Base-by-base conservation (phyloP, 306 rosid species). In the Psophocarpus tetragonolobus region DNA sequence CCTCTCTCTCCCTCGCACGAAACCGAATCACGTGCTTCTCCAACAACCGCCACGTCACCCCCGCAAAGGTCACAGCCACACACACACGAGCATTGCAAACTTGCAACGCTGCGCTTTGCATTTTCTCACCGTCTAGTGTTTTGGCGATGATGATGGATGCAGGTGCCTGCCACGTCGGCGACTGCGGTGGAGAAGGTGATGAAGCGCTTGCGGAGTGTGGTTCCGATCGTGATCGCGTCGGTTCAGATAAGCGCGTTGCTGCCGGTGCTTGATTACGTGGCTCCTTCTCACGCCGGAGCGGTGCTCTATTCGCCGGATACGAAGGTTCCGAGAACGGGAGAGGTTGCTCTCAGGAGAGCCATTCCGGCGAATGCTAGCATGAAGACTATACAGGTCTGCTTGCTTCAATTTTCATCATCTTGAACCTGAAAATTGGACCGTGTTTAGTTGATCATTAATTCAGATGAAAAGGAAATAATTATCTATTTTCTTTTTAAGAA, bases 241-340 rank as follows among this genome's bases (percentile, higher is more conserved):
- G 65, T 86, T 73, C 97, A 87, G 76, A 72, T 89, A 18, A 89
- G 87, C 50, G 71, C 87, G 57, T 84, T 88, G 61, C 39, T 91
- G 64, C 90, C 94, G 64, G 75, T 89, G 62, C 44, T 82, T 51
- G 85, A 86, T 74, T 71, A 80, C 26, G 83, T 73, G 89, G 84
- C 82, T 33, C 89, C 91, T 29, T 13, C 1, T 32, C 85, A 84
- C 53, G 94, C 94, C 7, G 75, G 29, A 21, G 96, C 91, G 6
- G 90, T 93, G 61, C 91, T 93, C 30, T 93, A 93, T 61, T 93
- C 98, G 24, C 98, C 98, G 2, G 97, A 93, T 75, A 91, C 98
- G 5, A 91, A 93, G 82, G 93, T 91, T 80, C 97, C 97, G 2
- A 89, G 93, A 83, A 89, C 97, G 0, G 98, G 98, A 39, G 97